Conservation (phyloP, 345 rosid genomes). For the Corchorus olitorius region DNA sequence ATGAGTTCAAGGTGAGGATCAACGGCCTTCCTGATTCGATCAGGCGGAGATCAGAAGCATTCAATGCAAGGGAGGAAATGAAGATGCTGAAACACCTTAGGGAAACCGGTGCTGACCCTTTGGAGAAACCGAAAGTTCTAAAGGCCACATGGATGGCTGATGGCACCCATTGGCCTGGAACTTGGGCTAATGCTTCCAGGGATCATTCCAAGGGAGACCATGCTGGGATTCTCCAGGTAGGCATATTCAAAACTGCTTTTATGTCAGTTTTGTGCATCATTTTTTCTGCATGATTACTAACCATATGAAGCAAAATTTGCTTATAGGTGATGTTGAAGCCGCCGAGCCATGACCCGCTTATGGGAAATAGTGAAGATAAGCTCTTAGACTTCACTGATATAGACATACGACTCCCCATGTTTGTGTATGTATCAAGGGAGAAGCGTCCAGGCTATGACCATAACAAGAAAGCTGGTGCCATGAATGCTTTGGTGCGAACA, state of each 20-base stretch:
- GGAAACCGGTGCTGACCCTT: conserved; percentile 72
- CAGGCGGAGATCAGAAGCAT: conserved; percentile 90
- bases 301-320: neutral
- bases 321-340: conserved; percentile 88
- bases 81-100: conserved; percentile 77
- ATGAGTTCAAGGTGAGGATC: conserved; percentile 90
- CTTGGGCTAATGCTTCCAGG: conserved; percentile 57
- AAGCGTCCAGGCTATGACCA: conserved; percentile 95
- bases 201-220: conserved; percentile 96
- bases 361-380: conserved; percentile 67
- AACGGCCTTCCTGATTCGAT: conserved; percentile 90
- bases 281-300: neutral
- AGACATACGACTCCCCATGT: conserved; percentile 88
- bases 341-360: conserved; percentile 69
- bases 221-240: conserved; percentile 79
- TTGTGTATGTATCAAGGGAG: conserved; percentile 86
- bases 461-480: conserved; percentile 98
- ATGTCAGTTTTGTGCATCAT: neutral
- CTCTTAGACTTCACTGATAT: conserved; percentile 71
- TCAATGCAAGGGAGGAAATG: conserved; percentile 97
- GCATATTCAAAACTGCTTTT: neutral
- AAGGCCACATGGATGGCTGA: conserved; percentile 99
- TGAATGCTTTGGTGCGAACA: conserved; percentile 86
- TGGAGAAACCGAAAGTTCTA: conserved; percentile 63
- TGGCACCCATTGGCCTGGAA: conserved; percentile 97